phyloP scores from a whole-genome alignment of 495 filamentous ascomycete genomes.

The Xylaria grammica region DNA sequence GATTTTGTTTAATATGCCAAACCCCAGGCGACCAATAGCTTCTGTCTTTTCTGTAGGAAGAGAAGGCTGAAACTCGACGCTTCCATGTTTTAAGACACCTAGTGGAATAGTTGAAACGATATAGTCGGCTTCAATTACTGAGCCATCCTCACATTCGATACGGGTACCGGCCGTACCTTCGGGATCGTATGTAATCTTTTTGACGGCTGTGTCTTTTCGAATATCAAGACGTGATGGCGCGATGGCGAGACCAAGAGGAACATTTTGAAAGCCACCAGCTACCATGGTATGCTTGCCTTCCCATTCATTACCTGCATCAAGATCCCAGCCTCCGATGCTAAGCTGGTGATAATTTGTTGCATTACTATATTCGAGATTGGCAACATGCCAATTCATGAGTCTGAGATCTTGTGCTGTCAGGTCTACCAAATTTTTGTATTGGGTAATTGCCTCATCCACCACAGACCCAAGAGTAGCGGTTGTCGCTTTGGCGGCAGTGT shows the following conservation, averaged over 20 bases:
- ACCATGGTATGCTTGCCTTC: conserved; percentile 93
- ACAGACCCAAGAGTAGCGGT: conserved; percentile 82
- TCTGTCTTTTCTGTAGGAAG: conserved; percentile 84
- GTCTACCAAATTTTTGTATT: conserved; percentile 84
- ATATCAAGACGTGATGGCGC: conserved; percentile 81
- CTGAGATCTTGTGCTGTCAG: conserved; percentile 85
- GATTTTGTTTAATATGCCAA: conserved; percentile 94
- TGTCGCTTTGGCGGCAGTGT: conserved; percentile 60
- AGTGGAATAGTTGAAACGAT: conserved; percentile 89
- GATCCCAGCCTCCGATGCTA: conserved; percentile 92
- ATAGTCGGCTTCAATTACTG: conserved; percentile 76
- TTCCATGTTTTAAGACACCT: conserved; percentile 81
- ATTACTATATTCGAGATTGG: conserved; percentile 97
- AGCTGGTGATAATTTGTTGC: conserved; percentile 84
- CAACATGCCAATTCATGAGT: conserved; percentile 96
- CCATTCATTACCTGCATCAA: conserved; percentile 97
- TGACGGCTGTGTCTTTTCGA: conserved; percentile 61
- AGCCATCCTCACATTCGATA: conserved; percentile 81
- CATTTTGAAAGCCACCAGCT: conserved; percentile 87
- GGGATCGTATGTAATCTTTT: conserved; percentile 36
- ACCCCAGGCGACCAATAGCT: conserved; percentile 86
- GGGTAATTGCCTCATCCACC: conserved; percentile 84
- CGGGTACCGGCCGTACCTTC: conserved; percentile 46
- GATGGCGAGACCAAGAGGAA: conserved; percentile 80
- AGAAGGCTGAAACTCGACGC: conserved; percentile 78